Evolutionary conservation across 768 basidiomycete species (phyloP), one percentile per base, ranked within the genome.

Genomic region (Suillus decipiens): DNA sequence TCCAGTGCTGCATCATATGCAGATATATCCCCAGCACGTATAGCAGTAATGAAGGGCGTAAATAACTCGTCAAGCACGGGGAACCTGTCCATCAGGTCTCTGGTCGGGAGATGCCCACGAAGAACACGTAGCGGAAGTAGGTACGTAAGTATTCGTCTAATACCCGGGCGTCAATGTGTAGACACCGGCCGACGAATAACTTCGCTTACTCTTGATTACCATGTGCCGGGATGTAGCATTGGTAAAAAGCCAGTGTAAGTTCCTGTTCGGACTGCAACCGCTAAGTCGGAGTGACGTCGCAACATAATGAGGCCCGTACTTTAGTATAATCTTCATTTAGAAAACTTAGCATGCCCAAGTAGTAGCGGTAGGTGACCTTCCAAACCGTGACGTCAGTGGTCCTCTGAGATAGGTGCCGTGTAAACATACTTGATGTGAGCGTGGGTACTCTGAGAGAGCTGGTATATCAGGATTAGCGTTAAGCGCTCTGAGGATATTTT

Each of bases 331-430:
- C 91, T 73, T 98, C 97, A 70, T 93, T 93, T 64, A 98, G 76
- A 77, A 99, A 98, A 71, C 87, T 89, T 64, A 99, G 82, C 88
- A 98, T 93, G 66, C 96, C 97, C 55, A 97, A 77, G 72, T 98
- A 98, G 80, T 96, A 99, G 64, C 88, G 83, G 77, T 92, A 97
- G 28, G 96, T 96, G 58, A 97, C 94, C 91, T 95, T 78, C 48
- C 64, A 64, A 67, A 63, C 62, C 55, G 28, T 17, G 48, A 28
- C 48, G 48, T 71, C 54, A 72, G 69, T 28, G 42, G 56, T 37
- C 48, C 67, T 61, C 60, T 63, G 64, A 48, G 62, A 66, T 33
- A 60, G 31, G 7, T n/a, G 36, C 71, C 10, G 7, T 43, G 22
- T 63, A 54, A 57, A 66, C 76, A 64, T 72, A 93, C 92, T 78